Percentiles rank a stretch among this genome's conserved stretches.
Conservation (phyloP, 306 rosid species). For the Prinsepia uniflora region DNA sequence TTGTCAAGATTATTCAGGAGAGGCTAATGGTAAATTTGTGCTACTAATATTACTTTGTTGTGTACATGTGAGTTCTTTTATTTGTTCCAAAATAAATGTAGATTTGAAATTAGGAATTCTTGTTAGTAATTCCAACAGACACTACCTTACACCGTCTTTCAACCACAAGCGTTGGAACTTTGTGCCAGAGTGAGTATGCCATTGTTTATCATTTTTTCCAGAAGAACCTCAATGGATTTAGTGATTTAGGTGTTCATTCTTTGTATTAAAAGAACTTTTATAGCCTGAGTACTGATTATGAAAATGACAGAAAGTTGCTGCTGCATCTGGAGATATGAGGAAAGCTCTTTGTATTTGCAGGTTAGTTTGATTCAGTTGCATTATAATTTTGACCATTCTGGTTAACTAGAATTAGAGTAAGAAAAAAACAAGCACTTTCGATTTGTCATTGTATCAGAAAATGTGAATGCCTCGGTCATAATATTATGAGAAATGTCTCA, state of each 20-base stretch:
- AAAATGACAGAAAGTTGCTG: slow-evolving; percentile 81
- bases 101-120: no score
- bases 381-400: background rate
- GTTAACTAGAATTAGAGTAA: background rate
- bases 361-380: slow-evolving; percentile 34
- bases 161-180: slow-evolving; percentile 73
- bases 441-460: background rate
- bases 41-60: background rate
- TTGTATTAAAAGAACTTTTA: background rate
- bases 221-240: background rate
- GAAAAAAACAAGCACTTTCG: background rate
- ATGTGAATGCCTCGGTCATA: no score
- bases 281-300: slow-evolving; percentile 2
- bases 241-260: background rate
- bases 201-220: background rate
- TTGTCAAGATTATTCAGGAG: slow-evolving; percentile 72
- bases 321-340: slow-evolving; percentile 94
- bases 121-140: slow-evolving; percentile 37
- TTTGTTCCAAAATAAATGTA: no score
- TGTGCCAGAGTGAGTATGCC: slow-evolving; percentile 82
- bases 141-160: slow-evolving; percentile 66
- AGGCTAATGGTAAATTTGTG: slow-evolving; percentile 58
- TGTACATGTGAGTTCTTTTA: no score
- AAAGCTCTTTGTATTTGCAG: slow-evolving; percentile 82
- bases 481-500: no score